Evolutionary conservation across 805 yeast species (phyloP).

Genomic region (Grigorovia jiainica): DNA sequence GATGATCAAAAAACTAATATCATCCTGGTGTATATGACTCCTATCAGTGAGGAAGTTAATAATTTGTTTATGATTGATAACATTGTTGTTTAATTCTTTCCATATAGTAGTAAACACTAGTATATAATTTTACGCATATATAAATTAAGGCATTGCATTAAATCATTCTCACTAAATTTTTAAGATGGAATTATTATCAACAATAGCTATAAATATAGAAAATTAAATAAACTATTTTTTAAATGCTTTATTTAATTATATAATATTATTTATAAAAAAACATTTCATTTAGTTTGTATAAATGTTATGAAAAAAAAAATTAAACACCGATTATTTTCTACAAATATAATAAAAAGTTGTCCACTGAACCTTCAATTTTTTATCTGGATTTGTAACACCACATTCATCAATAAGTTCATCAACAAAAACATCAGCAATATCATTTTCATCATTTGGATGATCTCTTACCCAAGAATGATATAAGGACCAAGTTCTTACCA

Average conservation of each 20-base stretch:
- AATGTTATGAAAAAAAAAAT: too few species aligned
- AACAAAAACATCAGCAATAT: slow-evolving; percentile 40
- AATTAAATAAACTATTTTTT: too few species aligned
- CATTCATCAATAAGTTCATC: slow-evolving; percentile 34
- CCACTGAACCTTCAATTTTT: slow-evolving; percentile 40
- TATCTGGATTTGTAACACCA: slow-evolving; percentile 37
- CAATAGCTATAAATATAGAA: too few species aligned
- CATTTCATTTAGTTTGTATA: too few species aligned
- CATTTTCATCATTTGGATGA: slow-evolving; percentile 31
- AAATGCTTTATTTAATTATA: too few species aligned
- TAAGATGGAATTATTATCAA: too few species aligned
- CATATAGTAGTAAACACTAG: background rate
- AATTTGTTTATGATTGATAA: slow-evolving; percentile 48
- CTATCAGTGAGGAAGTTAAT: too few species aligned
- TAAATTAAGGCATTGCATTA: too few species aligned
- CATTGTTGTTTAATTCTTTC: slow-evolving; percentile 5
- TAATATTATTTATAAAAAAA: too few species aligned
- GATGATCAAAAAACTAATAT: too few species aligned
- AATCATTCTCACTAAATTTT: too few species aligned
- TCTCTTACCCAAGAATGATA: slow-evolving; percentile 47
- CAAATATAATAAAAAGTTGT: slow-evolving; percentile 43
- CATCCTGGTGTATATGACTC: too few species aligned
- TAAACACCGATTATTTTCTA: slow-evolving; percentile 4
- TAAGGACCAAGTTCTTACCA: slow-evolving; percentile 58
- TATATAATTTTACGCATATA: background rate